phyloP scores from a whole-genome alignment of 2,329 filamentous ascomycete genomes.

The Botrytis galanthina region DNA sequence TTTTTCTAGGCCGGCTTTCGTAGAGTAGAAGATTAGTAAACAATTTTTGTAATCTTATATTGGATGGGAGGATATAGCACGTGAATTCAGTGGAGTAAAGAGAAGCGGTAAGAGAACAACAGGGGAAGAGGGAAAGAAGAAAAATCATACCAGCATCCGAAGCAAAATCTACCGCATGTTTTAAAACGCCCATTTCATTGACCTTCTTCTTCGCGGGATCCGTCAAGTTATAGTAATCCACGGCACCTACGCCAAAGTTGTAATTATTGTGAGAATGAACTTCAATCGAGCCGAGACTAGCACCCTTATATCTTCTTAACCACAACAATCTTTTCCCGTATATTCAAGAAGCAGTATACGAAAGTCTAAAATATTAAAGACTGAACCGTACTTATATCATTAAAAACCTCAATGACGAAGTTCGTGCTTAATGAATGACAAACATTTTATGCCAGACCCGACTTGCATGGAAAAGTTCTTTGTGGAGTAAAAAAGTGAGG shows the following conservation, averaged over 20 bases:
- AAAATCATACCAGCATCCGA: slow-evolving; percentile 30
- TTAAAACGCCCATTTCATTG: slow-evolving; percentile 17
- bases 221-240: background rate
- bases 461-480: background rate
- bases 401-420: background rate
- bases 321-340: background rate
- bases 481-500: slow-evolving; percentile 2
- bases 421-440: background rate
- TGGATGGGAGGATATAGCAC: background rate
- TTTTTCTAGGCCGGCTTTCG: slow-evolving; percentile 58
- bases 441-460: background rate
- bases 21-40: background rate
- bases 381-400: background rate
- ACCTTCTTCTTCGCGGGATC: background rate
- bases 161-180: slow-evolving; percentile 30
- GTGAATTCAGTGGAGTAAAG: background rate
- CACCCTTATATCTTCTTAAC: background rate
- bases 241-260: background rate
- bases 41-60: too few relatives aligned
- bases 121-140: too few relatives aligned
- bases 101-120: background rate
- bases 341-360: background rate
- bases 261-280: background rate
- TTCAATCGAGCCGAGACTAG: background rate
- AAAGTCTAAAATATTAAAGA: background rate